Evolutionary conservation across 352 stramenopile genomes (phyloP).

Genomic region (Plasmopara muralis): DNA sequence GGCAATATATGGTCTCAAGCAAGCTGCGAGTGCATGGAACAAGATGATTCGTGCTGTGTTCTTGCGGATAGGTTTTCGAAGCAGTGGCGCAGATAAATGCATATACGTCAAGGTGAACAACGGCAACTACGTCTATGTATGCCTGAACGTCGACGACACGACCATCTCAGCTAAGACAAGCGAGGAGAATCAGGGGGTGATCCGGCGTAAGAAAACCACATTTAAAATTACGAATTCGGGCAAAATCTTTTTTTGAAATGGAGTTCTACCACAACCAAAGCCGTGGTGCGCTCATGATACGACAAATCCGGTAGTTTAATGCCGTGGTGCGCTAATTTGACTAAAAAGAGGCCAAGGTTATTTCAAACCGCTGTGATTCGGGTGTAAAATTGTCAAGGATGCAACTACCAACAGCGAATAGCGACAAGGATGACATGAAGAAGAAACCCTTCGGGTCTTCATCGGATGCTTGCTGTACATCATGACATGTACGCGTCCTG

Average conservation of each 20-base stretch:
- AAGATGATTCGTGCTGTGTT: background rate
- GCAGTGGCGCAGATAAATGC: background rate
- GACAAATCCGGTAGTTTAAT: background rate
- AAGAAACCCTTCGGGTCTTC: background rate
- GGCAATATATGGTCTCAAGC: background rate
- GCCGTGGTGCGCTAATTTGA: constrained; percentile 2
- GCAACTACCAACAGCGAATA: background rate
- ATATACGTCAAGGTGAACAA: background rate
- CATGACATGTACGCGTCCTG: background rate
- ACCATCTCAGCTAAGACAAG: background rate
- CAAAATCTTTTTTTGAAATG: background rate
- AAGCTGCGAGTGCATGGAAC: background rate
- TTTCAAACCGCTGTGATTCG: constrained; percentile 3
- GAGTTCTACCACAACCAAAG: background rate
- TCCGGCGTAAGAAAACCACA: background rate
- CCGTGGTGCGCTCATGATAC: background rate
- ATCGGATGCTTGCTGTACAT: background rate
- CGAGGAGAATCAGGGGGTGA: background rate
- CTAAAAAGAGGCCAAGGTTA: constrained; percentile 4
- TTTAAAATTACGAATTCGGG: background rate
- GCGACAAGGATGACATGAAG: background rate
- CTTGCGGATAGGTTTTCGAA: background rate
- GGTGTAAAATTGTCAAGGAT: constrained; percentile 3
- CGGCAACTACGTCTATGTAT: background rate
- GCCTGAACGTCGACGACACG: background rate